Evolutionary conservation across 2,329 filamentous ascomycete genomes (phyloP), one percentile per base, ranked within the genome.

Genomic region (Stemphylium beticola): DNA sequence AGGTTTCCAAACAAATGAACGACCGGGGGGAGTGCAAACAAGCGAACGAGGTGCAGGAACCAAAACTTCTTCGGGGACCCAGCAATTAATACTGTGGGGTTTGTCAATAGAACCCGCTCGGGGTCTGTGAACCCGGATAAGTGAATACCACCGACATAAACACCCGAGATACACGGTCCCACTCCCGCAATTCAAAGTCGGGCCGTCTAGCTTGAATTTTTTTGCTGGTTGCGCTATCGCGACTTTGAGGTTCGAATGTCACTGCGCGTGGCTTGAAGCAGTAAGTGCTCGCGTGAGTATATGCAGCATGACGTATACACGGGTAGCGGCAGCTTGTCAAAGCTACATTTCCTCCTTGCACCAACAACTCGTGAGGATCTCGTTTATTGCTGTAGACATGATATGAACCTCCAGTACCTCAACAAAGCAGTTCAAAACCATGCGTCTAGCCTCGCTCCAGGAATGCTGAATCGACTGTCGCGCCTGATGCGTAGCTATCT

Each of bases 71-170:
- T 52, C 20, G 31, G 49, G 22, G 43, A 36, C 29, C 20, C 31
- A 29, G 22, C 18, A 38, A 41, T 51, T 29, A 43, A 45, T 40
- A 51, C 36, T 51, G 24, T 24, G 29, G 34, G 37, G 26, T 20
- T 22, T 29, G 17, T 26, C 32, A 36, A 24, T 17, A 24, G 15
- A 29, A 17, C 15, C 20, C 7, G 14, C n/a, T 15, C 31, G 42
- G 31, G 12, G 26, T 29, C 7, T 41, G 36, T 31, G 40, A 31
- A 41, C 24, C 22, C 43, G 14, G 22, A 10, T 38, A 26, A 18
- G 37, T 46, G 36, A 63, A 49, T 59, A 34, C 31, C 42, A 47
- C 60, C 60, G 58, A 62, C 45, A 39, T 40, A 45, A 55, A 56
- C 41, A 39, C 49, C 60, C 55, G 58, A 44, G 39, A 48, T 38